Conservation (phyloP, 1,284 basidiomycete species). For the Paramarasmius palmivorus region DNA sequence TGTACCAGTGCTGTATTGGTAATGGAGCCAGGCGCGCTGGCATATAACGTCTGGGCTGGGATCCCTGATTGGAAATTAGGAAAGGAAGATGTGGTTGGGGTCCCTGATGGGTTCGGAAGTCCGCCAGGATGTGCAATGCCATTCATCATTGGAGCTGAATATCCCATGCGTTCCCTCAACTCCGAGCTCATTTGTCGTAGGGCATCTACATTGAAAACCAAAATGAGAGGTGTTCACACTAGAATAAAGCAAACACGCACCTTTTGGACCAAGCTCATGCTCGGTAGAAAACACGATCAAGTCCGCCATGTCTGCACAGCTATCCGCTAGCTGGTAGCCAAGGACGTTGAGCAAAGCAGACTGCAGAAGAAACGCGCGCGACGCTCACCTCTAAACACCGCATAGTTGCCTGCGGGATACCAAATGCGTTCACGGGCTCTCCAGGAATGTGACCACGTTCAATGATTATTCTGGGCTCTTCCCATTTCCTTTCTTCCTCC, state of each 20-base stretch:
- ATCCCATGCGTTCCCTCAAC: not conserved
- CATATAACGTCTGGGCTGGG: conserved; percentile 38
- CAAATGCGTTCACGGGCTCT: conserved; percentile 82
- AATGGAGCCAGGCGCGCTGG: conserved; percentile 43
- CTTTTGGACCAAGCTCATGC: conserved; percentile 55
- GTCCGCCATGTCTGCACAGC: conserved; percentile 73
- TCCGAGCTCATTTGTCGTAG: not conserved
- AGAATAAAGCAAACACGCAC: conserved; percentile 41
- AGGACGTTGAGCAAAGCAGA: conserved; percentile 2
- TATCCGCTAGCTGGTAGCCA: conserved; percentile 63
- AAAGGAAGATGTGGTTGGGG: conserved; percentile 18
- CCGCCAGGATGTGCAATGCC: not conserved
- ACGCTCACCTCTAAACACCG: conserved; percentile 66
- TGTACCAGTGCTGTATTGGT: conserved; percentile 33
- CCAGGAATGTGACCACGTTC: conserved; percentile 65
- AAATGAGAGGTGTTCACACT: not conserved
- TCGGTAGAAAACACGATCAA: conserved; percentile 66
- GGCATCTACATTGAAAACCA: not conserved
- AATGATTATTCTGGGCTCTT: conserved; percentile 58
- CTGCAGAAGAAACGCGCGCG: conserved; percentile 1
- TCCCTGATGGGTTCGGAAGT: conserved; percentile 2
- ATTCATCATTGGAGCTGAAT: conserved; percentile 1
- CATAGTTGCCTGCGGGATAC: conserved; percentile 38
- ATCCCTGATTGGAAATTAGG: not conserved
- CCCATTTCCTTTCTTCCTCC: conserved; percentile 58